Percentiles rank a stretch among this genome's conserved stretches.
These are phyloP conservation scores for Zostera marina DNA, from an alignment of 116 monocot genomes.

Conservation along the genomic window DNA sequence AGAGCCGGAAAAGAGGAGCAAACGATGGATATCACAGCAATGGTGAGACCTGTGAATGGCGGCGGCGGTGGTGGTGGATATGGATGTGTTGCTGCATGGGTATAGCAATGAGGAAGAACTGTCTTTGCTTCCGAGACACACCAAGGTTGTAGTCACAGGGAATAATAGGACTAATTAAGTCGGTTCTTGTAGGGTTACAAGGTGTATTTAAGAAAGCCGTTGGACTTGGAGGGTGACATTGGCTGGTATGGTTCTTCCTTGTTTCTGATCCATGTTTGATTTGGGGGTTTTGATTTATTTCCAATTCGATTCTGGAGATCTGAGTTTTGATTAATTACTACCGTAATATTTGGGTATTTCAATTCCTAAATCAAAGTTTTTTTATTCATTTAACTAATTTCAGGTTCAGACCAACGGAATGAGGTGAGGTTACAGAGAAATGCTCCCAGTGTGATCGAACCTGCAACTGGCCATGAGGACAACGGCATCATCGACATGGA, in stretches of 20 bases:
- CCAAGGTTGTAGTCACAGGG: conserved; percentile 74
- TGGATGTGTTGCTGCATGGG: conserved; percentile 22
- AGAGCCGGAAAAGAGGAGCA: background rate
- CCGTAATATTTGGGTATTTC: too few relatives aligned
- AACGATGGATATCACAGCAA: conserved; percentile 32
- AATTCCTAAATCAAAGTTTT: too few relatives aligned
- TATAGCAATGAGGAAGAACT: conserved; percentile 79
- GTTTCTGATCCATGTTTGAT: too few relatives aligned
- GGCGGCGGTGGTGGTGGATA: too few relatives aligned
- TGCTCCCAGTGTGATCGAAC: conserved; percentile 88
- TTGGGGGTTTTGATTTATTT: too few relatives aligned
- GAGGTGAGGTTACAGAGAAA: conserved; percentile 92
- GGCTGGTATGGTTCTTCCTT: too few relatives aligned
- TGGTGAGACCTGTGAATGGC: conserved; percentile 18
- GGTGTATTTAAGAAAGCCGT: conserved; percentile 21
- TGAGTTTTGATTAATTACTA: too few relatives aligned
- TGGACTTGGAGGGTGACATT: too few relatives aligned
- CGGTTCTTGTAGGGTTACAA: conserved; percentile 62
- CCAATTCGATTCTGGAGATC: too few relatives aligned
- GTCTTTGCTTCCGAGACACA: conserved; percentile 63
- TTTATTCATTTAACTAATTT: conserved; percentile 1
- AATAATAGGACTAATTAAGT: conserved; percentile 74
- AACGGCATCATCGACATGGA: too few relatives aligned
- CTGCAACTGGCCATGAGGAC: conserved; percentile 69
- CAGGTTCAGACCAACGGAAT: conserved; percentile 93